phyloP scores from a whole-genome alignment of 164 flowering plant genomes.

The Protea cynaroides region DNA sequence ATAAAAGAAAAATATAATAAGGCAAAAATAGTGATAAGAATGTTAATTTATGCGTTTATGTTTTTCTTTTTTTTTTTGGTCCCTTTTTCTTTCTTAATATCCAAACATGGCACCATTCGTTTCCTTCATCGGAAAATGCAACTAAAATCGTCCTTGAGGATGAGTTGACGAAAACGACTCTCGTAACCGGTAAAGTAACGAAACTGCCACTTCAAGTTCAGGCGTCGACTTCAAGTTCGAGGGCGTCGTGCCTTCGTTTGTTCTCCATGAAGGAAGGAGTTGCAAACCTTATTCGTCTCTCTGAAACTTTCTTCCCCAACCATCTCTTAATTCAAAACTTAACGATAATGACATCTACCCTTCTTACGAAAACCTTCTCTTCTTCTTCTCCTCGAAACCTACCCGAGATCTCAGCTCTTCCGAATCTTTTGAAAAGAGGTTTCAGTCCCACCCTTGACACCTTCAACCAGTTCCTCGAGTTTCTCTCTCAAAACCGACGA shows the following conservation, averaged over 20 bases:
- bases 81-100: too few relatives aligned
- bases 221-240: too few relatives aligned
- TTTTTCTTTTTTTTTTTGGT: too few relatives aligned
- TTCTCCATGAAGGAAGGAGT: not conserved
- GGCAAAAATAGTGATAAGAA: too few relatives aligned
- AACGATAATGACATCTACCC: slow-evolving; percentile 1
- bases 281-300: not conserved
- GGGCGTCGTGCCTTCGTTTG: not conserved
- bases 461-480: slow-evolving; percentile 37
- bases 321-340: not conserved
- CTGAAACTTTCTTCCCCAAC: not conserved
- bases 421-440: slow-evolving; percentile 53
- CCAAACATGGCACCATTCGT: too few relatives aligned
- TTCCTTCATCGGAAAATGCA: too few relatives aligned
- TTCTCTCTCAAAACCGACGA: slow-evolving; percentile 29
- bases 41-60: too few relatives aligned
- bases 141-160: too few relatives aligned
- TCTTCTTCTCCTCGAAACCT: slow-evolving; percentile 12
- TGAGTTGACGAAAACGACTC: too few relatives aligned
- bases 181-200: too few relatives aligned
- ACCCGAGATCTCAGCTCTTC: slow-evolving; percentile 28
- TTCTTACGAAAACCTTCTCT: slow-evolving; percentile 10
- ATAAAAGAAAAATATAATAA: too few relatives aligned
- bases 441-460: slow-evolving; percentile 42
- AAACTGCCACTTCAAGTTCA: too few relatives aligned